Evolutionary conservation across 2,329 filamentous ascomycete genomes (phyloP), one percentile per base, ranked within the genome.

Genomic region (Zasmidium citrigriseum): DNA sequence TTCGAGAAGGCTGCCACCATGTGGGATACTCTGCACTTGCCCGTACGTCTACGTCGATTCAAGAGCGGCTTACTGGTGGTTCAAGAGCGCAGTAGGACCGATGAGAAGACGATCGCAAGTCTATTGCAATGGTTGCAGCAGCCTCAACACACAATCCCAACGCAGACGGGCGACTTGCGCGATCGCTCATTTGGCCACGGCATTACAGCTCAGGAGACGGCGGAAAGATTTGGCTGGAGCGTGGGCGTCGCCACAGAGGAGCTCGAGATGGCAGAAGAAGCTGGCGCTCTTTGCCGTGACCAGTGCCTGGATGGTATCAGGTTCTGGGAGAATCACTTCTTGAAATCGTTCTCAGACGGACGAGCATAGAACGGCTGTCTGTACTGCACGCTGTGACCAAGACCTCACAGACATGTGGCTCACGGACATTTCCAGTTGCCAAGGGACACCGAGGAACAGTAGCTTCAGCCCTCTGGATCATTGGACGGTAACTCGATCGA

Each of bases 261-360:
- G 76, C 81, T 99, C 12, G 90, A 97, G 72, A 97, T 99, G 93
- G 93, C 93, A 0, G 95, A 99, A 74, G 93, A 98, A 73, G 86
- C 84, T 56, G 95, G 95, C 0, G 86, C 87, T 2, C 73, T 99
- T 20, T 98, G 93, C 73, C 87, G 95, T 49, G 95, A 99, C 73
- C 93, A 96, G 68, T 89, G 91, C 3, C 85, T 98, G 14, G 93
- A 97, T 73, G 95, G 95, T 0, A 80, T 96, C 48, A 89, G 89
- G 68, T 99, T 96, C 74, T 99, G 95, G 95, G 87, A 90, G 75
- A 99, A 99, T 59, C 65, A 69, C 51, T 69, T 75, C 51, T 25
- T 55, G 25, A 48, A 54, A 23, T 18, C 50, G 22, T 9, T 41
- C 11, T 41, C 50, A 25, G 38, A 20, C 5, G 12, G 18, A n/a